Base-by-base conservation (phyloP, 352 stramenopile species). In the Globisporangium radiosum region DNA sequence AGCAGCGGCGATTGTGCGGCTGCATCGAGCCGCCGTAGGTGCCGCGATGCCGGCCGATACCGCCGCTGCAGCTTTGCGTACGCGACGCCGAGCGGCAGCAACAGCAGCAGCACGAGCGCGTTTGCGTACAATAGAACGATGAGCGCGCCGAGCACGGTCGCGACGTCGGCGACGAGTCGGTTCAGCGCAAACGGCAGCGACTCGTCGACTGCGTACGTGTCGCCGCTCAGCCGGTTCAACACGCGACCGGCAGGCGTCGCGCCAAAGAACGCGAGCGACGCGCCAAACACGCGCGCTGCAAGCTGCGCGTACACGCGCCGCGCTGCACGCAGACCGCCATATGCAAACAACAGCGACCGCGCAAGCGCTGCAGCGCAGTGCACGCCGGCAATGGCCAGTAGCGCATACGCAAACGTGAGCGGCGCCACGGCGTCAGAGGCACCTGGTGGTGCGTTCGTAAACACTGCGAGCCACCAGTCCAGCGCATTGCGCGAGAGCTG, bases 131-230 rank as follows among this genome's bases (percentile, higher is more conserved):
- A 84, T 9, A 96, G 73, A 47, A 96, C 88, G 0, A 69, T 73
- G 37, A 94, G 75, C 2, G 85, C 75, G 0, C 85, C 88, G 4
- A 78, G 25, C 6, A 97, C 70, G 10, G 90, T 83, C 1, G 82
- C 75, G 11, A 79, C 62, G 63, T 97, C 85, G 43, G 88, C 90
- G 11, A 97, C 63, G 52, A 94, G 92, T 43, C 95, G 82, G 59
- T 96, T 96, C 53, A 96, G 71, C 48, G 87, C 85, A 53, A 97
- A 96, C 7, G 90, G 88, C 13, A 96, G 65, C 14, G 81, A 90
- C 60, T 95, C 85, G 65, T 96, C 88, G 7, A 96, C 73, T 4
- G 76, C 68, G 55, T 93, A 96, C 8, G 82, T 91, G 52, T 95
- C 83, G 7, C 81, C 78, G 33, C 82, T 90, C n/a, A 93, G 57